A percentile compares a stretch with the other conserved stretches of the same genome.
These are phyloP conservation scores for Trypanosoma vivax DNA, from an alignment of 208 protist genomes.

Conservation along the genomic window DNA sequence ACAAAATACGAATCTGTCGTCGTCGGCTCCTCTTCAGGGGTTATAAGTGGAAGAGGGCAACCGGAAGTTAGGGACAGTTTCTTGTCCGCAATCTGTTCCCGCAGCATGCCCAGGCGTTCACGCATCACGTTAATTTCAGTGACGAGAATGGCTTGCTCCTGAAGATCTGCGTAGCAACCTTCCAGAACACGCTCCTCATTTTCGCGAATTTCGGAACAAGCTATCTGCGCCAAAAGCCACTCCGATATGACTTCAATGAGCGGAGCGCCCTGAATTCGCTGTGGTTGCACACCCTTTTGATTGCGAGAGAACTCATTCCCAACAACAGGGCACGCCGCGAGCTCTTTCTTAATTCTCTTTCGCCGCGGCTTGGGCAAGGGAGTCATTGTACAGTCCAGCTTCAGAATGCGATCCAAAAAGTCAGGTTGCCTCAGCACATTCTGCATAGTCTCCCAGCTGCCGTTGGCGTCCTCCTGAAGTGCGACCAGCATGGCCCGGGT, in stretches of 20 bases:
- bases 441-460: constrained; percentile 52
- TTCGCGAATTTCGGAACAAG: constrained; percentile 45
- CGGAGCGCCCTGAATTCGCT: not conserved
- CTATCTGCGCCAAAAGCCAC: constrained; percentile 66
- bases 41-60: constrained; percentile 23
- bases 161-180: constrained; percentile 59
- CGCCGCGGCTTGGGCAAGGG: constrained; percentile 50
- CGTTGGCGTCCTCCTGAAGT: constrained; percentile 52
- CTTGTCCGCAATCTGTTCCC: constrained; percentile 55
- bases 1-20: constrained; percentile 48
- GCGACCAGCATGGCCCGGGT: constrained; percentile 57
- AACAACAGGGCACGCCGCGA: constrained; percentile 3
- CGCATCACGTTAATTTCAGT: constrained; percentile 75
- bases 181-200: constrained; percentile 47
- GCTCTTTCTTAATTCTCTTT: constrained; percentile 32
- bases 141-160: constrained; percentile 64
- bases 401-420: constrained; percentile 55
- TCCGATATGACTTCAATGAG: constrained; percentile 32
- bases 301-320: constrained; percentile 14
- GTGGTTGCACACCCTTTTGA: constrained; percentile 1
- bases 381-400: constrained; percentile 59
- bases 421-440: constrained; percentile 38
- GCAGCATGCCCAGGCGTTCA: constrained; percentile 40
- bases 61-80: constrained; percentile 42
- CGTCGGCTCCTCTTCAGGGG: constrained; percentile 12